These are phyloP conservation scores for Linnemannia schmuckeri DNA, from an alignment of 192 early-diverging fungal genomes.

Conservation along the genomic window DNA sequence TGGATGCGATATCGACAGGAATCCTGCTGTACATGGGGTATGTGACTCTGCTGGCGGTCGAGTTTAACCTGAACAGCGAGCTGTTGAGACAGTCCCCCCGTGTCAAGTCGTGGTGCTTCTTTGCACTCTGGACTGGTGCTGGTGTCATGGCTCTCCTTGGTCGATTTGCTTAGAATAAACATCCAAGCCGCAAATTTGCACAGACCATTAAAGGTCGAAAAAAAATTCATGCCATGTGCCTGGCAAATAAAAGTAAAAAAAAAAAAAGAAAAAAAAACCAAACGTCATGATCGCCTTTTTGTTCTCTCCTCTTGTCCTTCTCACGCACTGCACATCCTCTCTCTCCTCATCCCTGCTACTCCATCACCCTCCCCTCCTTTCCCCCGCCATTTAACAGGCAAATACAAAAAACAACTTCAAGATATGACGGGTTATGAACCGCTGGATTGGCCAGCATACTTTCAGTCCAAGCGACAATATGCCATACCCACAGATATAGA, in stretches of 20 bases:
- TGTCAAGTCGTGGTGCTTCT: slow-evolving; percentile 66
- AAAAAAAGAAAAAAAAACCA: neutral
- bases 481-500: slow-evolving; percentile 14
- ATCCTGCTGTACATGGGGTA: slow-evolving; percentile 85
- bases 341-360: neutral
- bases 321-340: neutral
- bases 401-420: neutral
- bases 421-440: slow-evolving; percentile 7
- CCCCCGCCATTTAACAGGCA: no score
- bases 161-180: slow-evolving; percentile 19
- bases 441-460: slow-evolving; percentile 21
- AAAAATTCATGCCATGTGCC: no score
- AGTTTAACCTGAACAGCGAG: slow-evolving; percentile 69
- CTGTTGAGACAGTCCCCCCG: slow-evolving; percentile 46
- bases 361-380: no score
- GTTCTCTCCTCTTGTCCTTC: neutral
- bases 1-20: slow-evolving; percentile 83
- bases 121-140: slow-evolving; percentile 78
- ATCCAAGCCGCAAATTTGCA: neutral
- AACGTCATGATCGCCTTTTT: neutral
- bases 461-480: slow-evolving; percentile 26
- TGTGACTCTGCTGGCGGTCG: slow-evolving; percentile 78
- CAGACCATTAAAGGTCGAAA: neutral
- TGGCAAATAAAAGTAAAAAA: neutral
- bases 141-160: slow-evolving; percentile 82